Percentiles rank a stretch among this genome's conserved stretches.
Evolutionary conservation across 805 yeast species (phyloP).

Genomic region (Cyberlindnera bimundalis): DNA sequence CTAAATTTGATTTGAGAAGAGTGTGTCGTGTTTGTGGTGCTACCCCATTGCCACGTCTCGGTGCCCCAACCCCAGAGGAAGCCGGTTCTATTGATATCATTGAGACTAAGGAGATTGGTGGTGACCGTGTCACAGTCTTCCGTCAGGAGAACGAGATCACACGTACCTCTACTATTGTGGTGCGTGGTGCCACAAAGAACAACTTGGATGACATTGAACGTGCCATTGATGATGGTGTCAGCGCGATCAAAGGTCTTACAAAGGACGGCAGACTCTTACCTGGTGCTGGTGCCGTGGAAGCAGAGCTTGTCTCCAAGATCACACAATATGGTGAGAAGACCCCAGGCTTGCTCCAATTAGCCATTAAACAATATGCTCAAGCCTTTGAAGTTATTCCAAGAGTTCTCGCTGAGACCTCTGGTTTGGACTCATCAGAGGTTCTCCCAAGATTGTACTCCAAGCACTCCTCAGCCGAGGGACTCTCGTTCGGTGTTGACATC

Average conservation of each 20-base stretch:
- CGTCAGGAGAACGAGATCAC: conserved; percentile 65
- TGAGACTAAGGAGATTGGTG: conserved; percentile 93
- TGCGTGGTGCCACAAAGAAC: conserved; percentile 96
- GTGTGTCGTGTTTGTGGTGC: conserved; percentile 96
- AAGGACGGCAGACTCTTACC: conserved; percentile 80
- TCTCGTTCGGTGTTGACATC: conserved; percentile 66
- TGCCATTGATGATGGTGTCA: conserved; percentile 95
- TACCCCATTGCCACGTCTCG: conserved; percentile 88
- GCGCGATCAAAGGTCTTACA: conserved; percentile 83
- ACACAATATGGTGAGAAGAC: conserved; percentile 89
- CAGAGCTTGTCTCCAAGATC: conserved; percentile 76
- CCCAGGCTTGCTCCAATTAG: conserved; percentile 88
- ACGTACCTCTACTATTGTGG: conserved; percentile 85
- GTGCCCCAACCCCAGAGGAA: conserved; percentile 94
- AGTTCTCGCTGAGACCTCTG: conserved; percentile 90
- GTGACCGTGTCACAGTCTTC: conserved; percentile 93
- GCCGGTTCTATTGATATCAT: conserved; percentile 85
- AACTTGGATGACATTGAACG: conserved; percentile 92
- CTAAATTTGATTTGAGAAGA: conserved; percentile 92
- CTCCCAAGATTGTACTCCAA: conserved; percentile 86
- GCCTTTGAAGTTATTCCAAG: conserved; percentile 95
- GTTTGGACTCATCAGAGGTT: conserved; percentile 86
- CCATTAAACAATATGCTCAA: conserved; percentile 89
- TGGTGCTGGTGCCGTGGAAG: conserved; percentile 96
- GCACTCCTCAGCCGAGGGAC: conserved; percentile 51